Evolutionary conservation across 495 filamentous ascomycete species (phyloP).

Genomic region (Penicillium simplicissimum): DNA sequence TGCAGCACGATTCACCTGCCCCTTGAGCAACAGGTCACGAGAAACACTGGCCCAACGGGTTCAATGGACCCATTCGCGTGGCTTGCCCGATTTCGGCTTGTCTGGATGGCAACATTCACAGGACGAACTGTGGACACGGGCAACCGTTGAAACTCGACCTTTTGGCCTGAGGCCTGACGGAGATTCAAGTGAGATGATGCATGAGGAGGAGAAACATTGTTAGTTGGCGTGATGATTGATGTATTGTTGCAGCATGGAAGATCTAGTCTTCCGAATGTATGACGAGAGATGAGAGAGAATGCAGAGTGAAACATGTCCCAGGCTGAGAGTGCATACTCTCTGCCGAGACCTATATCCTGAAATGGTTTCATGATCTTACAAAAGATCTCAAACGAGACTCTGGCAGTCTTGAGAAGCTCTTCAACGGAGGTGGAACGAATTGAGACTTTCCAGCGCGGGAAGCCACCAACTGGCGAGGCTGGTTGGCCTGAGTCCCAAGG

Average conservation of each 20-base stretch:
- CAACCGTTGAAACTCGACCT: background rate
- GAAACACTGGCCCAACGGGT: background rate
- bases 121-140: background rate
- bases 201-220: background rate
- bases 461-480: background rate
- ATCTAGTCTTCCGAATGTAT: background rate
- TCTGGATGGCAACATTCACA: no score
- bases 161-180: background rate
- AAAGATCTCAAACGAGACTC: background rate
- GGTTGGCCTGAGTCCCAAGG: constrained; percentile 20
- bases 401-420: background rate
- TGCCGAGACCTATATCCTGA: background rate
- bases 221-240: background rate
- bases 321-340: background rate
- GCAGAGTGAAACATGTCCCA: background rate
- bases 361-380: background rate
- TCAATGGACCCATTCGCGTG: background rate
- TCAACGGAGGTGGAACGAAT: no score
- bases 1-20: background rate
- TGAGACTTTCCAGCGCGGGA: no score
- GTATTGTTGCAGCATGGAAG: constrained; percentile 1
- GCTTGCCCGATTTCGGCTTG: no score
- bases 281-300: background rate
- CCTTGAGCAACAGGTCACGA: background rate
- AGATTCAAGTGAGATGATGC: background rate